Evolutionary conservation across 306 rosid genomes (phyloP), one percentile per base, ranked within the genome.

Genomic region (Lupinus albus): DNA sequence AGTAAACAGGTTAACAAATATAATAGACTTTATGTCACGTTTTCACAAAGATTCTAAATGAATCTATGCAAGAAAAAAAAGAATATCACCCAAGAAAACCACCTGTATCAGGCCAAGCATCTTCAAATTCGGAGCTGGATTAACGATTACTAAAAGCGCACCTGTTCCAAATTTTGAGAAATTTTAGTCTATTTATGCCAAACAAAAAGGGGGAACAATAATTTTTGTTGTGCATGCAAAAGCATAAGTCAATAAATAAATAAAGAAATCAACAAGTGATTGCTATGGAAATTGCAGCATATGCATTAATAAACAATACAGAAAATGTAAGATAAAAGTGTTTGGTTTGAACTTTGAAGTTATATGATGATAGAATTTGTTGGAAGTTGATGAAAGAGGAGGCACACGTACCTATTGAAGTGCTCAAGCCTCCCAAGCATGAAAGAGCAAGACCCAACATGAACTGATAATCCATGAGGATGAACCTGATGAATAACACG

Each of bases 101-200:
- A 88, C 95, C 96, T 94, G 99, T 72, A 88, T 71, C 59, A 91
- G 83, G 35, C 97, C 97, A 59, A 94, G 99, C 91, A 82, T 78
- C 85, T 85, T 94, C 92, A 94, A 80, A 79, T 84, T 91, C 44
- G 97, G 99, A 65, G 99, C 76, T 74, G 69, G 68, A 70, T 79
- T 85, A 39, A 94, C 35, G 64, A 94, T 80, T n/a, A 94, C 96
- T 39, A 88, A 78, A 20, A 94, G 86, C 16, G 87, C 97, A 77
- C 97, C 99, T 94, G 88, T 77, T 81, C 36, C 73, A 84, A 59
- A 59, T 64, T 67, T 64, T 67, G 63, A 68, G 44, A 73, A 67
- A 36, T 45, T 55, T 76, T 10, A 63, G 72, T 70, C 45, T 71
- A 74, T 56, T 71, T 68, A 64, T 14, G 36, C 4, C 16, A 60